Evolutionary conservation across 257 asterid genomes (phyloP).

Genomic region (Catharanthus roseus): DNA sequence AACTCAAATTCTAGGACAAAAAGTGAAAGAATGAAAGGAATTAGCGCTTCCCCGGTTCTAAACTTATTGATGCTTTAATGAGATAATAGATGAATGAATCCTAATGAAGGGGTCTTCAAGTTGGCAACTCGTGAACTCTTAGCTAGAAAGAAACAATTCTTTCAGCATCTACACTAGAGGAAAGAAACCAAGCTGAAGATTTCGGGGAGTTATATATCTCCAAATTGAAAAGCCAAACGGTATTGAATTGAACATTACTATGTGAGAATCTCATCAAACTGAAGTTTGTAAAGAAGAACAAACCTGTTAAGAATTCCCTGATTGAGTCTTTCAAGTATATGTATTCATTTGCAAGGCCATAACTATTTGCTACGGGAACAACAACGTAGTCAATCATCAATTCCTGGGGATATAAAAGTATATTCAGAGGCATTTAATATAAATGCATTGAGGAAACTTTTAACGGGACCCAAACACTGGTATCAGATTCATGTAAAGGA

Average conservation of each 20-base stretch:
- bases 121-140: too few relatives aligned
- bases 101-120: not conserved
- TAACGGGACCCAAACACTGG: not conserved
- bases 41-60: not conserved
- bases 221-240: not conserved
- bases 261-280: not conserved
- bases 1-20: not conserved
- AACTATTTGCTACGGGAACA: slow-evolving; percentile 69
- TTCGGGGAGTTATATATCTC: not conserved
- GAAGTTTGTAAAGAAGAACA: slow-evolving; percentile 5
- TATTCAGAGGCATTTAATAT: not conserved
- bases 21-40: not conserved
- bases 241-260: not conserved
- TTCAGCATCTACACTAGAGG: too few relatives aligned
- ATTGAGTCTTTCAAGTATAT: slow-evolving; percentile 79
- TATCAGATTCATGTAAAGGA: not conserved
- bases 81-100: not conserved
- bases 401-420: slow-evolving; percentile 38
- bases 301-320: slow-evolving; percentile 65
- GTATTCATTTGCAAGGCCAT: slow-evolving; percentile 67
- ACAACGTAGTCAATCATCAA: slow-evolving; percentile 68
- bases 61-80: not conserved
- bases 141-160: too few relatives aligned
- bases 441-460: not conserved
- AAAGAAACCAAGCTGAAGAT: not conserved